Percentiles rank a stretch among this genome's conserved stretches.
These are phyloP conservation scores for Thielaviopsis populi DNA, from an alignment of 2,329 filamentous ascomycete species.

Conservation along the genomic window DNA sequence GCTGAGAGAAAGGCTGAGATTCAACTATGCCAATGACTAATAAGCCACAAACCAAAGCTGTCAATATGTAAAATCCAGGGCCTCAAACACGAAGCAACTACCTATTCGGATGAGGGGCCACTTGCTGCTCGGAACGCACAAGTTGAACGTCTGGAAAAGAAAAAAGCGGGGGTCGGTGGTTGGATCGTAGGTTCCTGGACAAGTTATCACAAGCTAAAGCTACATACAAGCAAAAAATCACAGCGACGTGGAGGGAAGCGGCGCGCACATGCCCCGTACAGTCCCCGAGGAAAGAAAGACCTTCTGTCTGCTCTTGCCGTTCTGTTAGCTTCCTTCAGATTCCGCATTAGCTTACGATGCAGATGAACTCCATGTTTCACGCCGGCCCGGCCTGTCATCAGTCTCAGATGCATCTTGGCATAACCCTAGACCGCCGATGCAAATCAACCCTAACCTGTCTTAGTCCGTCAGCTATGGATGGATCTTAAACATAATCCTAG, in stretches of 20 bases:
- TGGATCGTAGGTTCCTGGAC: neutral
- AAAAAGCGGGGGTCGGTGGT: conserved; percentile 1
- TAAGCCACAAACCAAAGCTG: neutral
- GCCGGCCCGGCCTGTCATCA: no score
- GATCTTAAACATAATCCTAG: neutral
- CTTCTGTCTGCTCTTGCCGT: no score
- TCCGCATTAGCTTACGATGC: no score
- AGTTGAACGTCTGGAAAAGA: neutral
- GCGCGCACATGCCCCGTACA: neutral
- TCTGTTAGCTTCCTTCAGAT: no score
- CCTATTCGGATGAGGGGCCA: neutral
- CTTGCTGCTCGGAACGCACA: neutral
- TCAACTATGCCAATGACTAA: neutral
- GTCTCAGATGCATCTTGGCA: no score
- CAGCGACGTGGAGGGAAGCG: no score
- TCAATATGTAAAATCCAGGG: neutral
- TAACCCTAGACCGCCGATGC: neutral
- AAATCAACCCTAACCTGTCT: neutral
- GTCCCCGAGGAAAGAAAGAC: neutral
- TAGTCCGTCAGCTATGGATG: neutral
- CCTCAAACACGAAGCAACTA: neutral
- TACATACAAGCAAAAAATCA: neutral
- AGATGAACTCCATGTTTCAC: no score
- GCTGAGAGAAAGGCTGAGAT: neutral
- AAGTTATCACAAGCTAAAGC: neutral